Evolutionary conservation across 2,329 filamentous ascomycete species (phyloP), one percentile per base, ranked within the genome.

Genomic region (Tothia fuscella): DNA sequence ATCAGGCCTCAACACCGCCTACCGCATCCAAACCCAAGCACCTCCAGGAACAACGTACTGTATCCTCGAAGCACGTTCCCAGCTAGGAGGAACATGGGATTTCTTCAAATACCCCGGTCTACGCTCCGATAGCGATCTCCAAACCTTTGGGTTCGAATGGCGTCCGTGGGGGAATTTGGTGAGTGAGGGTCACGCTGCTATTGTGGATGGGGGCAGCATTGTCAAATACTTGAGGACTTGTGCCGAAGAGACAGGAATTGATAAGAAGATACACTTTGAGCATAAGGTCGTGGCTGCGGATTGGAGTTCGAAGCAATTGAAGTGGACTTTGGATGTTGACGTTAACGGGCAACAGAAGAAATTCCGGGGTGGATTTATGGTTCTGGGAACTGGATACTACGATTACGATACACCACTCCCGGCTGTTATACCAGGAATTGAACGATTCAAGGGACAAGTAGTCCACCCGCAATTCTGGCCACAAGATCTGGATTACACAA

Each of bases 391-490:
- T 48, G 82, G 83, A 1, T 88, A 87, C 60, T 88, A 86, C 61
- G 71, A 82, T 53, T 86, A 86, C 54, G 63, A 79, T 17, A 62
- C 71, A 43, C 75, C 80, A 0, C 59, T 83, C 38, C 56, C 72
- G 20, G 63, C 72, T 0, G 54, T 62, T 0, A 84, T 88, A 32
- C 79, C 82, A 0, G 80, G 80, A 0, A 65, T 88, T 9, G 67
- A 78, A 1, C 65, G 66, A 14, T 88, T 87, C 62, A 56, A 69
- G 42, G 80, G 81, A 24, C 56, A 66, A 29, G 61, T 76, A 12
- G 64, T 82, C 2, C 80, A 85, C 47, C 80, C 82, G 1, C 81
- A 86, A 50, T 84, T 82, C 60, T 89, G 83, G 83, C 80, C 81
- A 0, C 64, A 79, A 43, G 68, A 77, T 36, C 62, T 82, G 29